Evolutionary conservation across 495 filamentous ascomycete genomes (phyloP).

Genomic region (Podospora comata): DNA sequence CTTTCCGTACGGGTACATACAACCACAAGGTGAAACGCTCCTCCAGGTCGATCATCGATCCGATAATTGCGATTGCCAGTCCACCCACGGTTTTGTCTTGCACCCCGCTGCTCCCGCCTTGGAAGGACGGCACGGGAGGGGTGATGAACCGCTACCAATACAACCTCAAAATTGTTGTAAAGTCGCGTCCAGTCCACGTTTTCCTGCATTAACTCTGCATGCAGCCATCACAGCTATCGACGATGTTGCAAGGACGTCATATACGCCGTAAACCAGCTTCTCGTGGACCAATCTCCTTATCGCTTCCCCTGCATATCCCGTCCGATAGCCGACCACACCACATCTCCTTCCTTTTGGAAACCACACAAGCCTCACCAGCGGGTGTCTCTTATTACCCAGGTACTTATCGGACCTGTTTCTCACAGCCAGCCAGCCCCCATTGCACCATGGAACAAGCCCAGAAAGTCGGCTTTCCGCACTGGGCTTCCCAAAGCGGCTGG

Average conservation of each 20-base stretch:
- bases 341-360: neutral
- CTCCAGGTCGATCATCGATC: neutral
- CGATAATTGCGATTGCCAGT: constrained; percentile 1
- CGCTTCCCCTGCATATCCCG: constrained; percentile 8
- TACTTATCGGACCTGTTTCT: constrained; percentile 4
- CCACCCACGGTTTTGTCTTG: neutral
- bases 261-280: neutral
- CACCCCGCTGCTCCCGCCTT: constrained; percentile 3
- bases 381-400: neutral
- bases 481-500: constrained; percentile 1
- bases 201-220: neutral
- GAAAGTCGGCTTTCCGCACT: neutral
- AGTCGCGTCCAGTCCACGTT: too few relatives aligned
- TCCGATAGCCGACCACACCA: constrained; percentile 8
- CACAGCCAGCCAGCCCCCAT: neutral
- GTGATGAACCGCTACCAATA: neutral
- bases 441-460: neutral
- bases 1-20: neutral
- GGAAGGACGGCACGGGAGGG: neutral
- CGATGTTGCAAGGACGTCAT: constrained; percentile 12
- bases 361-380: neutral
- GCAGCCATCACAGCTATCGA: neutral
- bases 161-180: neutral
- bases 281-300: neutral
- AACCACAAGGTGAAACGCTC: neutral